These are phyloP conservation scores for Jaltomata sinuosa DNA, from an alignment of 257 asterid genomes.

Conservation along the genomic window DNA sequence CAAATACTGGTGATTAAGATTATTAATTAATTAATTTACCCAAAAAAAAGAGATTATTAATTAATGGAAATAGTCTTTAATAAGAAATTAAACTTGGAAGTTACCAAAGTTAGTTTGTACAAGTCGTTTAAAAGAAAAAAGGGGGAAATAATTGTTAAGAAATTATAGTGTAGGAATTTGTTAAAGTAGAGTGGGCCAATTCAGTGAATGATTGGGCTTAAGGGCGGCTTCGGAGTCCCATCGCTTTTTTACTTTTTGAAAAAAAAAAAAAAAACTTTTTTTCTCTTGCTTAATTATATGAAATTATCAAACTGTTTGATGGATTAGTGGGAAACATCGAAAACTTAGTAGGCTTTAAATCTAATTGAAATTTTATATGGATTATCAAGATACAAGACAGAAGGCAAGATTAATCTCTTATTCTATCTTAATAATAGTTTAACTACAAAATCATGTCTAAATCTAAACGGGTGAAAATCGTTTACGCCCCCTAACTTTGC, in stretches of 20 bases:
- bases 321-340: constrained; percentile 29
- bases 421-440: background rate
- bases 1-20: background rate
- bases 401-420: background rate
- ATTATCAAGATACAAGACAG: background rate
- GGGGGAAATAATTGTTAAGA: background rate
- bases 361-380: background rate
- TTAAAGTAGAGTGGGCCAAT: background rate
- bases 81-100: background rate
- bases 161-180: background rate
- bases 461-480: too few species aligned
- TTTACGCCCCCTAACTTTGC: too few species aligned
- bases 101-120: background rate
- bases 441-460: background rate
- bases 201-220: constrained; percentile 17
- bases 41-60: too few species aligned
- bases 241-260: too few species aligned
- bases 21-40: too few species aligned
- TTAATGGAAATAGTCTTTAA: background rate
- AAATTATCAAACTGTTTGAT: constrained; percentile 18
- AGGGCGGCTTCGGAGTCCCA: background rate
- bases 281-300: background rate
- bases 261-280: background rate
- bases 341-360: background rate
- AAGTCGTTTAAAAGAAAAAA: background rate